phyloP scores from a whole-genome alignment of 768 basidiomycete species.

The Sporobolomyces phaffii region DNA sequence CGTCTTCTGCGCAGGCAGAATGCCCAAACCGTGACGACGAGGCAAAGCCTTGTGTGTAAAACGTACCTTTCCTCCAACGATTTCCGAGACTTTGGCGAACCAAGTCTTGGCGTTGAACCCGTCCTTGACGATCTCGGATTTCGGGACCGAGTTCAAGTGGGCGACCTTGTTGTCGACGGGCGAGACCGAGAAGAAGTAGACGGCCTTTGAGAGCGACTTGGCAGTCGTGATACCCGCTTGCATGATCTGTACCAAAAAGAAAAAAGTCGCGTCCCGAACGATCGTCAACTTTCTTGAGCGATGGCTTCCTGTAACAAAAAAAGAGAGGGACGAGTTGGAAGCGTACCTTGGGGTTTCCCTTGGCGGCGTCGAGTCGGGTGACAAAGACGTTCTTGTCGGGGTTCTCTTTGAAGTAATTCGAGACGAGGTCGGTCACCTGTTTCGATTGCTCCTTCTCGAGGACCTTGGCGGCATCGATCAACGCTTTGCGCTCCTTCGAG shows the following conservation, averaged over 20 bases:
- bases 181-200: conserved; percentile 83
- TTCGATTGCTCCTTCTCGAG: conserved; percentile 70
- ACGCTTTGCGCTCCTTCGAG: conserved; percentile 61
- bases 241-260: conserved; percentile 57
- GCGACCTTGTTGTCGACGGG: conserved; percentile 65
- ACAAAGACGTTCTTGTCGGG: conserved; percentile 65
- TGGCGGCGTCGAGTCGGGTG: conserved; percentile 60
- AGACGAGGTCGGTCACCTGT: conserved; percentile 65
- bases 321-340: no score
- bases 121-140: conserved; percentile 54
- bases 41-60: no score
- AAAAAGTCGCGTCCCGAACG: no score
- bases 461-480: conserved; percentile 79
- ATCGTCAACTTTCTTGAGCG: background rate
- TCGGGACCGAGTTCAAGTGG: conserved; percentile 78
- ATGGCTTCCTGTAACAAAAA: no score
- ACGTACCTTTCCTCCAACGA: conserved; percentile 81
- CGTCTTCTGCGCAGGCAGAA: no score
- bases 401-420: conserved; percentile 70
- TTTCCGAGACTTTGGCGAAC: conserved; percentile 68
- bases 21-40: no score
- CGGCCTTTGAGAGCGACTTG: conserved; percentile 73
- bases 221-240: conserved; percentile 68
- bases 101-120: conserved; percentile 75
- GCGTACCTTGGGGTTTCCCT: conserved; percentile 75